Evolutionary conservation across 2,329 filamentous ascomycete species (phyloP).

Genomic region (Sarocladium strictum): DNA sequence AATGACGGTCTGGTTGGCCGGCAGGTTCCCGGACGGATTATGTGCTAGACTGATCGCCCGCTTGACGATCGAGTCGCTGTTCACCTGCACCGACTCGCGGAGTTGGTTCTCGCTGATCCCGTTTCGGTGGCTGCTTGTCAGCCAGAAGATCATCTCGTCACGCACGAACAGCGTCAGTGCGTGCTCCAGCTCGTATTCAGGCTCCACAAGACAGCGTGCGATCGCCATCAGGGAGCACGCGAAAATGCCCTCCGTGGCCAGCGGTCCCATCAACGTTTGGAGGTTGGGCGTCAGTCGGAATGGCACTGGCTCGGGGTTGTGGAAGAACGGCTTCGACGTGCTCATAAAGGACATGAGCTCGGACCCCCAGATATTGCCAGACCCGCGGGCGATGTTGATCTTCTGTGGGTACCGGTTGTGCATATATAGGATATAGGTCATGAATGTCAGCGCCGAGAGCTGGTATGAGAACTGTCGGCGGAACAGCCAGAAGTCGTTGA

Average conservation of each 20-base stretch:
- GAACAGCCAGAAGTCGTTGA: conserved; percentile 97
- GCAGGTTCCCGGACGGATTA: conserved; percentile 70
- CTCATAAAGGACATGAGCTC: conserved; percentile 92
- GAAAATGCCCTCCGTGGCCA: conserved; percentile 94
- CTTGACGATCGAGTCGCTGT: conserved; percentile 89
- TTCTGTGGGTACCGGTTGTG: conserved; percentile 94
- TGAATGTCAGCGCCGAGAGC: conserved; percentile 89
- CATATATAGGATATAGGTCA: conserved; percentile 98
- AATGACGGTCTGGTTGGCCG: conserved; percentile 94
- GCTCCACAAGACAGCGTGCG: conserved; percentile 86
- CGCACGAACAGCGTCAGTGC: conserved; percentile 91
- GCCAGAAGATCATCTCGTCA: conserved; percentile 98
- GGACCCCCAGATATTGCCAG: conserved; percentile 92
- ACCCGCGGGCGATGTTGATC: conserved; percentile 80
- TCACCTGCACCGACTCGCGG: conserved; percentile 73
- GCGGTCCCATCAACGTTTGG: conserved; percentile 90
- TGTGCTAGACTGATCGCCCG: conserved; percentile 80
- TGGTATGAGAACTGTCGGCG: conserved; percentile 95
- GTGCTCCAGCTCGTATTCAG: conserved; percentile 86
- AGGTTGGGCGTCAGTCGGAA: conserved; percentile 97
- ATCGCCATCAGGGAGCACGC: conserved; percentile 95
- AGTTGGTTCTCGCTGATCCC: conserved; percentile 56
- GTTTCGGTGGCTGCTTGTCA: conserved; percentile 67
- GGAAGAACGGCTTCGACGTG: conserved; percentile 77
- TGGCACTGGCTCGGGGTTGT: conserved; percentile 90